A percentile compares a stretch with the other conserved stretches of the same genome.
Evolutionary conservation across 306 rosid species (phyloP).

Genomic region (Hippophae tibetana): DNA sequence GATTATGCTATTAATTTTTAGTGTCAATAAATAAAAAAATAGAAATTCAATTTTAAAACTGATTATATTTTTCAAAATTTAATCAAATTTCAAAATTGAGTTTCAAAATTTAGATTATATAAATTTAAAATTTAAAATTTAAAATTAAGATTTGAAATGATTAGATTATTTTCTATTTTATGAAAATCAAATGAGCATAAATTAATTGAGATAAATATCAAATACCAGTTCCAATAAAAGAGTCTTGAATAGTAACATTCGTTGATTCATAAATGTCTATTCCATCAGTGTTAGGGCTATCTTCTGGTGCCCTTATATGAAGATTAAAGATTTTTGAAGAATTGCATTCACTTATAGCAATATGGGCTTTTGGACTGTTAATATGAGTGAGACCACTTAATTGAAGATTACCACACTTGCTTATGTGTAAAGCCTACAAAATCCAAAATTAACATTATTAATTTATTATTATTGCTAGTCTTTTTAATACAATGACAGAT

Average conservation of each 20-base stretch:
- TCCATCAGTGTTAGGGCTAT: slow-evolving; percentile 1
- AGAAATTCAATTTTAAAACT: too few species aligned
- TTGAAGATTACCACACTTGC: not conserved
- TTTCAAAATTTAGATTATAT: too few species aligned
- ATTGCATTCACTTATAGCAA: not conserved
- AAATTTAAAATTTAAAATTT: too few species aligned
- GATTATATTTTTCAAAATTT: too few species aligned
- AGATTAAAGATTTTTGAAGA: not conserved
- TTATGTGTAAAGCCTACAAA: not conserved
- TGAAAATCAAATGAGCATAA: too few species aligned
- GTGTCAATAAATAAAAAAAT: too few species aligned
- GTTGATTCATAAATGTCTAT: not conserved
- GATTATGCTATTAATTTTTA: too few species aligned
- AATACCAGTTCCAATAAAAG: not conserved
- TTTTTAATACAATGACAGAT: not conserved
- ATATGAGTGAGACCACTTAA: not conserved
- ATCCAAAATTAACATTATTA: too few species aligned
- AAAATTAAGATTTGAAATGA: too few species aligned
- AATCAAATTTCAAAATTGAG: too few species aligned
- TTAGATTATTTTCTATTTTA: too few species aligned
- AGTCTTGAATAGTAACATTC: not conserved
- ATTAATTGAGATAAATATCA: too few species aligned
- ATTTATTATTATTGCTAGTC: not conserved
- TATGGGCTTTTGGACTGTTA: not conserved
- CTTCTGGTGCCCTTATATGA: not conserved